phyloP scores from a whole-genome alignment of 345 rosid species.

The Boechera retrofracta region DNA sequence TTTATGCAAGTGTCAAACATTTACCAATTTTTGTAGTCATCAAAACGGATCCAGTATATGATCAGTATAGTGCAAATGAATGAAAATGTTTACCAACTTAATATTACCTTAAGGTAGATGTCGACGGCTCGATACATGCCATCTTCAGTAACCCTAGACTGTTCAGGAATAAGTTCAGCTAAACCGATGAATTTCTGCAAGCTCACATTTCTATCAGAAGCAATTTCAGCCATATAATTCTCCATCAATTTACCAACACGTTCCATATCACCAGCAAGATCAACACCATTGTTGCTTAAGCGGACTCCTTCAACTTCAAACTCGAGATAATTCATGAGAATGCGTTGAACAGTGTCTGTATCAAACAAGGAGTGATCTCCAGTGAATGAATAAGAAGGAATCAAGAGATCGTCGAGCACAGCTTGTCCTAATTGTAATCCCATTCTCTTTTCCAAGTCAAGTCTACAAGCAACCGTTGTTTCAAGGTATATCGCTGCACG shows the following conservation, averaged over 20 bases:
- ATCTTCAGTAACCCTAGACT: slow-evolving; percentile 81
- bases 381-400: slow-evolving; percentile 75
- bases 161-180: slow-evolving; percentile 83
- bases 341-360: slow-evolving; percentile 78
- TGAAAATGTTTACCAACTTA: neutral
- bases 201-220: slow-evolving; percentile 71
- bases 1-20: neutral
- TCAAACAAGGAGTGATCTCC: slow-evolving; percentile 81
- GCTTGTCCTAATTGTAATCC: slow-evolving; percentile 82
- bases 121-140: slow-evolving; percentile 90
- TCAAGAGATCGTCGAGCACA: slow-evolving; percentile 82
- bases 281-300: slow-evolving; percentile 54
- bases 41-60: neutral
- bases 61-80: neutral
- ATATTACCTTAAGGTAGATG: slow-evolving; percentile 84
- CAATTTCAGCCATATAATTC: slow-evolving; percentile 85
- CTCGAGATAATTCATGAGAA: slow-evolving; percentile 75
- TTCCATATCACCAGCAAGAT: slow-evolving; percentile 63
- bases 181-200: slow-evolving; percentile 67
- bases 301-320: slow-evolving; percentile 56
- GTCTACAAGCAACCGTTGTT: slow-evolving; percentile 93
- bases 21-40: neutral
- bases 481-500: slow-evolving; percentile 85
- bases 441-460: slow-evolving; percentile 90
- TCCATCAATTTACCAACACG: slow-evolving; percentile 90